These are phyloP conservation scores for Phialemoniopsis sp. DNA, from an alignment of 2,329 filamentous ascomycete genomes.

Conservation along the genomic window DNA sequence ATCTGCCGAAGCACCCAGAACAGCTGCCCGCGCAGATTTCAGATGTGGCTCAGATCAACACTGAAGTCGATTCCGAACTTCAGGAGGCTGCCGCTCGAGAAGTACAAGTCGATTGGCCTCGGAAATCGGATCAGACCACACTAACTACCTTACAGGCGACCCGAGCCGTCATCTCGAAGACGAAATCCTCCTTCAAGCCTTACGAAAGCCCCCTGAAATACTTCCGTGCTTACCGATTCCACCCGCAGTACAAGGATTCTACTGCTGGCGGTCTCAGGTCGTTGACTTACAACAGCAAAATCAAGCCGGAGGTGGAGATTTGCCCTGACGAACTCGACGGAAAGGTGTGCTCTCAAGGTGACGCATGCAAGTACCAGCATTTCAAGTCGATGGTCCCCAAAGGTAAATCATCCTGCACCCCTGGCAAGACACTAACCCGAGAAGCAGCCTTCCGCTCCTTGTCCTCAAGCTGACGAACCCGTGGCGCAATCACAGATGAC, in stretches of 20 bases:
- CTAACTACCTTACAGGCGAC: constrained; percentile 16
- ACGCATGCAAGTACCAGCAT: constrained; percentile 73
- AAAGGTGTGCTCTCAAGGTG: constrained; percentile 66
- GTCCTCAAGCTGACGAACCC: constrained; percentile 43
- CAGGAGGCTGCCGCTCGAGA: constrained; percentile 28
- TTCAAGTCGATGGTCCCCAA: constrained; percentile 67
- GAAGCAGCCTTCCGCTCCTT: constrained; percentile 11
- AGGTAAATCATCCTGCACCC: constrained; percentile 57
- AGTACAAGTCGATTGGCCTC: constrained; percentile 32
- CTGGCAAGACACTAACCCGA: constrained; percentile 21
- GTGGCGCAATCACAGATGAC: constrained; percentile 52
- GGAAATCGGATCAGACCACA: constrained; percentile 1
- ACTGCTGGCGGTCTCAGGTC: constrained; percentile 79
- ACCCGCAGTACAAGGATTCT: constrained; percentile 67
- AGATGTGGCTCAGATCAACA: constrained; percentile 14
- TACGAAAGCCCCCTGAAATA: constrained; percentile 80
- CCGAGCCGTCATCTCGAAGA: constrained; percentile 3
- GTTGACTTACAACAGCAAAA: constrained; percentile 88
- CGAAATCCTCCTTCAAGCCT: constrained; percentile 32
- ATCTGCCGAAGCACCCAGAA: constrained; percentile 17
- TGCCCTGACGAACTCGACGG: constrained; percentile 73
- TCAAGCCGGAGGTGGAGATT: constrained; percentile 69
- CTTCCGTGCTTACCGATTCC: constrained; percentile 88
- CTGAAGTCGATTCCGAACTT: constrained; percentile 14
- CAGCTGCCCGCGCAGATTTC: constrained; percentile 23